A percentile compares a stretch with the other conserved stretches of the same genome.
These are phyloP conservation scores for Rhynchosporium graminicola DNA, from an alignment of 2,329 filamentous ascomycete genomes.

Conservation along the genomic window DNA sequence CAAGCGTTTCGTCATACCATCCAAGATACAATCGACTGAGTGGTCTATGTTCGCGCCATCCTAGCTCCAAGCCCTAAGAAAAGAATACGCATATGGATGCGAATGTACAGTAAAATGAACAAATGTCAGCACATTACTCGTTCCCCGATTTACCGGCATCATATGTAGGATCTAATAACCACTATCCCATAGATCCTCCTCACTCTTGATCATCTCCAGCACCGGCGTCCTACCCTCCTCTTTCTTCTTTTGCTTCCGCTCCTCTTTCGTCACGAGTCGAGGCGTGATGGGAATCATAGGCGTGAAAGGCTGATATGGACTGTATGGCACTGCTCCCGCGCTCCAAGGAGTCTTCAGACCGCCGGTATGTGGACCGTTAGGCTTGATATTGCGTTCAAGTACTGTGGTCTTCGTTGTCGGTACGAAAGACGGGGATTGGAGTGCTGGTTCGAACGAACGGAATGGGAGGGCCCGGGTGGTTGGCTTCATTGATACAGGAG, in stretches of 20 bases:
- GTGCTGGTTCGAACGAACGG: slow-evolving; percentile 60
- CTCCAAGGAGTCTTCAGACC: slow-evolving; percentile 64
- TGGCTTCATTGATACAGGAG: slow-evolving; percentile 28
- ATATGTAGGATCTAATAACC: slow-evolving; percentile 32
- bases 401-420: slow-evolving; percentile 62
- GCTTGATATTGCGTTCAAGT: slow-evolving; percentile 56
- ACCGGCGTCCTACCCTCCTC: slow-evolving; percentile 62
- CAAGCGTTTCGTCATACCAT: background rate
- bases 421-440: slow-evolving; percentile 51
- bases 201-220: slow-evolving; percentile 60
- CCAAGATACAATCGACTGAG: background rate
- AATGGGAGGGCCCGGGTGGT: slow-evolving; percentile 53
- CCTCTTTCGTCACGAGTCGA: slow-evolving; percentile 68
- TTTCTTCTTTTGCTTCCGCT: slow-evolving; percentile 68
- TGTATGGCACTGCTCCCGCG: slow-evolving; percentile 67
- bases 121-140: background rate
- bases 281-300: slow-evolving; percentile 76
- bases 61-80: slow-evolving; percentile 11
- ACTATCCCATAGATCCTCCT: slow-evolving; percentile 62
- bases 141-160: background rate
- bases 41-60: slow-evolving; percentile 13
- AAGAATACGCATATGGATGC: background rate
- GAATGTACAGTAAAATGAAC: background rate
- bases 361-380: slow-evolving; percentile 51
- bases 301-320: slow-evolving; percentile 77